Percentiles rank a stretch among this genome's conserved stretches.
Conservation (phyloP, 2,329 filamentous ascomycete species). For the Metarhizium anisopliae region DNA sequence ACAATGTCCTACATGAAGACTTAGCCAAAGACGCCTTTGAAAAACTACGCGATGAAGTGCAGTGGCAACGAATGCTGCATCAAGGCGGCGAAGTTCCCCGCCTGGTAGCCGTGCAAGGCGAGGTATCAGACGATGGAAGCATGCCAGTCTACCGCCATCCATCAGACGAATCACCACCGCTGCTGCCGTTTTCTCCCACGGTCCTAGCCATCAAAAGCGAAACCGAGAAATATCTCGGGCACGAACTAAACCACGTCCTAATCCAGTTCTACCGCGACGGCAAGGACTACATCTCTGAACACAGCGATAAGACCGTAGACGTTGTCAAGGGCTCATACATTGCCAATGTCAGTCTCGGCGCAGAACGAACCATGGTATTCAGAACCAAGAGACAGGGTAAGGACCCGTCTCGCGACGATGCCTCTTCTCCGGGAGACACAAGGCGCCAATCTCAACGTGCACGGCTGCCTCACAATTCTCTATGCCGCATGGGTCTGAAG, state of each 20-base stretch:
- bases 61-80: constrained; percentile 89
- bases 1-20: constrained; percentile 54
- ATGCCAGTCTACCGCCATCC: constrained; percentile 94
- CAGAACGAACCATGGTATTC: constrained; percentile 81
- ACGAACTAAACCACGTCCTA: constrained; percentile 80
- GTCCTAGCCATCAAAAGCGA: constrained; percentile 59
- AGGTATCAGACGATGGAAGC: constrained; percentile 56
- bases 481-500: constrained; percentile 69
- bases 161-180: constrained; percentile 73
- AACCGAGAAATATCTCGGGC: constrained; percentile 65
- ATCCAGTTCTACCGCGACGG: constrained; percentile 91
- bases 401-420: constrained; percentile 13
- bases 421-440: constrained; percentile 10
- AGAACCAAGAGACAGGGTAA: constrained; percentile 63
- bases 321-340: constrained; percentile 75
- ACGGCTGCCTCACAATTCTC: constrained; percentile 75
- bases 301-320: constrained; percentile 94
- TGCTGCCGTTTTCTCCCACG: constrained; percentile 65
- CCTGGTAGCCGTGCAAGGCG: constrained; percentile 81
- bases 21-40: constrained; percentile 57
- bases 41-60: constrained; percentile 62
- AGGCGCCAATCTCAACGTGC: constrained; percentile 57
- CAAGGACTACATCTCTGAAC: constrained; percentile 87
- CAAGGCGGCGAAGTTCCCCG: constrained; percentile 86
- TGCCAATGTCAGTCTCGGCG: constrained; percentile 89